Conservation (phyloP, 2,329 filamentous ascomycete genomes). For the Exophiala sp. region DNA sequence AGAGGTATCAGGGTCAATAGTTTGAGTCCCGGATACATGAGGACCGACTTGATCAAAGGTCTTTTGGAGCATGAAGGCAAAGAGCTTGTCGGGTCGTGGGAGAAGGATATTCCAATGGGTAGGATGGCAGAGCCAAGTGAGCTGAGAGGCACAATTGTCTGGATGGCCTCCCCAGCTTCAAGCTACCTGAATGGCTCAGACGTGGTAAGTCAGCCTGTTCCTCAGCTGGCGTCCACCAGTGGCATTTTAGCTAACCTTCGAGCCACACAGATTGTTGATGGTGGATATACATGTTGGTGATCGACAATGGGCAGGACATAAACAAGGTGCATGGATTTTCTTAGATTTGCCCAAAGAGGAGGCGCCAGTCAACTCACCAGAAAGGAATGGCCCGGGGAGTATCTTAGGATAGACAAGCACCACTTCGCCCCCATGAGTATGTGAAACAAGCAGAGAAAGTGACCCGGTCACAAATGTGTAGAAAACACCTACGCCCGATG, state of each 20-base stretch:
- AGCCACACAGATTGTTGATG: constrained; percentile 16
- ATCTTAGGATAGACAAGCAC: no score
- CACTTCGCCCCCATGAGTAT: no score
- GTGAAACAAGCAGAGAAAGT: no score
- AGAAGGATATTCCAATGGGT: constrained; percentile 34
- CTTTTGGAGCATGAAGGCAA: constrained; percentile 36
- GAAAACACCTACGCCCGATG: no score
- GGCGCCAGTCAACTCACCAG: no score
- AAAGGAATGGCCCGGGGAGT: no score
- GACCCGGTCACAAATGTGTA: no score
- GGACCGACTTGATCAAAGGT: constrained; percentile 35
- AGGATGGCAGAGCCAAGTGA: constrained; percentile 39
- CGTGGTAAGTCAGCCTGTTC: constrained; percentile 13
- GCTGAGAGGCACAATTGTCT: constrained; percentile 35
- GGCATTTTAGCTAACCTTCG: not conserved
- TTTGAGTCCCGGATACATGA: constrained; percentile 37
- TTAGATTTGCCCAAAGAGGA: no score
- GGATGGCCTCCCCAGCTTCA: constrained; percentile 28
- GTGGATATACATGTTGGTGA: constrained; percentile 21
- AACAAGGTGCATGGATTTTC: no score
- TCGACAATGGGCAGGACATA: not conserved
- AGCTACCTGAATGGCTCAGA: constrained; percentile 18
- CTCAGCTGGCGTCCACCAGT: not conserved
- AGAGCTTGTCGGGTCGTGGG: constrained; percentile 37
- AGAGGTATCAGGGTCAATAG: constrained; percentile 40